Percentiles rank a stretch among this genome's conserved stretches.
Evolutionary conservation across 805 yeast genomes (phyloP).

Genomic region (Zygosaccharomyces pseudorouxii): DNA sequence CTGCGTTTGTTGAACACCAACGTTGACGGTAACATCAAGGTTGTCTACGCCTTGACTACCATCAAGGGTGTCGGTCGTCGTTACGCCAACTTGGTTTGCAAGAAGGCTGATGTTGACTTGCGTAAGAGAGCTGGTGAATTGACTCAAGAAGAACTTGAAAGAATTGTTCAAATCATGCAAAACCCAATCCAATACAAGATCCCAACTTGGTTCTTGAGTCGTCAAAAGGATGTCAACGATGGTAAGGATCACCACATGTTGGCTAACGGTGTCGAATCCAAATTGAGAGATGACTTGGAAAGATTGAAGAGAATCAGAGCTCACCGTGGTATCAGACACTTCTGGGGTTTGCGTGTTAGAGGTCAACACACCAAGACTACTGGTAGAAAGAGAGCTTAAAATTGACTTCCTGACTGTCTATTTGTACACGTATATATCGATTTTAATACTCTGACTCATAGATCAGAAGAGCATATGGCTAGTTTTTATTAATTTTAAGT

Average conservation of each 20-base stretch:
- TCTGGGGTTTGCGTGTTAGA: conserved; percentile 99
- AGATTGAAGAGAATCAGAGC: conserved; percentile 99
- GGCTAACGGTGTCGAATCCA: conserved; percentile 98
- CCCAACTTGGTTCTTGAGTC: conserved; percentile 99
- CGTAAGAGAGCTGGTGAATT: conserved; percentile 99
- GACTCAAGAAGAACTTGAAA: conserved; percentile 99
- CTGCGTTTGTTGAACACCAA: conserved; percentile 99
- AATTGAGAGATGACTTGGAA: conserved; percentile 99
- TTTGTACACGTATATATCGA: conserved; percentile 7
- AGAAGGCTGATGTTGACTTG: conserved; percentile 99
- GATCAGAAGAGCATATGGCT: neutral
- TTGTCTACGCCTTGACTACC: conserved; percentile 99
- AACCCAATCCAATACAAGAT: conserved; percentile 99
- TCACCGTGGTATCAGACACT: conserved; percentile 99
- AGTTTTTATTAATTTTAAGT: neutral
- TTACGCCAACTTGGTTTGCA: conserved; percentile 99
- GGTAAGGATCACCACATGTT: conserved; percentile 99
- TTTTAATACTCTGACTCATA: conserved; percentile 5
- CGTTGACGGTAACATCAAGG: conserved; percentile 99
- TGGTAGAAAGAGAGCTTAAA: conserved; percentile 74
- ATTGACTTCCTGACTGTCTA: conserved; percentile 2
- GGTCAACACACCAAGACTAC: conserved; percentile 99
- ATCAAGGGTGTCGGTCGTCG: conserved; percentile 99
- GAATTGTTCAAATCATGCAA: conserved; percentile 99
- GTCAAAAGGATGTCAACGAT: conserved; percentile 97